Evolutionary conservation across 495 filamentous ascomycete species (phyloP).

Genomic region (Aspergillus asperescens): DNA sequence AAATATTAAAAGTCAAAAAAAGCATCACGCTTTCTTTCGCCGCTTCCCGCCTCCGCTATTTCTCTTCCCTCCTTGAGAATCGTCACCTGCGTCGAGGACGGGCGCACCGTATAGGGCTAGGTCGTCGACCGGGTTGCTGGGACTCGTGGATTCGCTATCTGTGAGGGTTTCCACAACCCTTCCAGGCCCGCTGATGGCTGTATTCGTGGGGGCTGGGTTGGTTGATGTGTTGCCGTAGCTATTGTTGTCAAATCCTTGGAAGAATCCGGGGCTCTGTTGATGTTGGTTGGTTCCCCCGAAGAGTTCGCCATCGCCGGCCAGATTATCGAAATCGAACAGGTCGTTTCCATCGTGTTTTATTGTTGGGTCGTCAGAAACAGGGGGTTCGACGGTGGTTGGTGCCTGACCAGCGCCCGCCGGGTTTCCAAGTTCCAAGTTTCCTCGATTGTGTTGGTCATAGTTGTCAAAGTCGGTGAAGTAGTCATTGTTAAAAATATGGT

Average conservation of each 20-base stretch:
- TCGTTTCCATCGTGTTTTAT: constrained; percentile 29
- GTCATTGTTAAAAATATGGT: constrained; percentile 63
- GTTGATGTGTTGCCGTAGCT: constrained; percentile 23
- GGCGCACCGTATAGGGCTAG: constrained; percentile 8
- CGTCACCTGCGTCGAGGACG: constrained; percentile 8
- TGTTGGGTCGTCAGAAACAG: constrained; percentile 17
- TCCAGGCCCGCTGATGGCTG: constrained; percentile 17
- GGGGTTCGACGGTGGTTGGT: constrained; percentile 7
- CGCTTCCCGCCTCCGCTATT: constrained; percentile 35
- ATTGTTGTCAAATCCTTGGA: constrained; percentile 28
- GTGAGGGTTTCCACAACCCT: constrained; percentile 43
- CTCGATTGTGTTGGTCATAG: constrained; percentile 25
- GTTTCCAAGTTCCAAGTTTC: constrained; percentile 24
- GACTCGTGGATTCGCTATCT: constrained; percentile 46
- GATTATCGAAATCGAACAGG: constrained; percentile 41
- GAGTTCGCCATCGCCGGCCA: constrained; percentile 35
- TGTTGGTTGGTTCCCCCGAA: constrained; percentile 30
- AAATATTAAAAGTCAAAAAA: neutral
- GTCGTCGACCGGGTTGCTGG: constrained; percentile 33
- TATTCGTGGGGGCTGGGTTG: neutral
- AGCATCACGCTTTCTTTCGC: constrained; percentile 33
- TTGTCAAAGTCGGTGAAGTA: constrained; percentile 50
- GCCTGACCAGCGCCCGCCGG: constrained; percentile 11
- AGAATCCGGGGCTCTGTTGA: constrained; percentile 24
- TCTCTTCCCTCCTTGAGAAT: constrained; percentile 17